Base-by-base conservation (phyloP, 495 filamentous ascomycete genomes). In the Aspergillus panamensis region DNA sequence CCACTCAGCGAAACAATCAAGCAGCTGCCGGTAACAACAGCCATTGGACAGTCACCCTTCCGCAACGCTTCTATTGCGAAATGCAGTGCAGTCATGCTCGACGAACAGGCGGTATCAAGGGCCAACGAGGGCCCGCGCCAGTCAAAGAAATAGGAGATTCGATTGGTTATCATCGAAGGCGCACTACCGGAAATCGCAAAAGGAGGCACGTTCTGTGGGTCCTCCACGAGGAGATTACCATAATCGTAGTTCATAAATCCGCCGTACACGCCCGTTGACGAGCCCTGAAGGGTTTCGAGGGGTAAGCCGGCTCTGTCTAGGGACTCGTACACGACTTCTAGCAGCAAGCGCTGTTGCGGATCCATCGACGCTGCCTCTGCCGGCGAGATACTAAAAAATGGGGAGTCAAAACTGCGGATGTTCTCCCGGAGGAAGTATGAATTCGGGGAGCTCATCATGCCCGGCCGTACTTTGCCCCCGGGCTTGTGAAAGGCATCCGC, bases 291-390 rank as follows among this genome's bases (percentile, higher is more conserved):
- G 1, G 51, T 49, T 29, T 72, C 62, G 4, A 77, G 51, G 4
- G 64, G 47, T 6, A 71, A 50, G 25, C 73, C 76, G 4, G 65
- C 79, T 57, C 72, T 74, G 53, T 87, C 83, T 3, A 87, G 61
- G 1, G 77, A 78, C 58, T 86, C 82, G 43, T 84, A 87, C 9
- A 81, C 77, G 13, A 74, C 72, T 63, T 87, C 84, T 14, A 88
- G 68, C 13, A 84, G 69, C 35, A 85, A 59, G 13, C 75, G 70
- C 31, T 80, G 77, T 45, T 80, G 77, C 3, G 77, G 77, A 31
- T 80, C 77, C 25, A 80, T 65, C 5, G 67, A 64, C 20, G 64
- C 59, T 48, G 83, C 72, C 66, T 87, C 78, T 57, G 72, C 71
- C 21, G 78, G 73, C 5, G 76, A 78, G 42, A 87, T 78, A 48